Percentiles rank a stretch among this genome's conserved stretches.
These are phyloP conservation scores for Candida oleophila DNA, from an alignment of 805 yeast species.

Conservation along the genomic window DNA sequence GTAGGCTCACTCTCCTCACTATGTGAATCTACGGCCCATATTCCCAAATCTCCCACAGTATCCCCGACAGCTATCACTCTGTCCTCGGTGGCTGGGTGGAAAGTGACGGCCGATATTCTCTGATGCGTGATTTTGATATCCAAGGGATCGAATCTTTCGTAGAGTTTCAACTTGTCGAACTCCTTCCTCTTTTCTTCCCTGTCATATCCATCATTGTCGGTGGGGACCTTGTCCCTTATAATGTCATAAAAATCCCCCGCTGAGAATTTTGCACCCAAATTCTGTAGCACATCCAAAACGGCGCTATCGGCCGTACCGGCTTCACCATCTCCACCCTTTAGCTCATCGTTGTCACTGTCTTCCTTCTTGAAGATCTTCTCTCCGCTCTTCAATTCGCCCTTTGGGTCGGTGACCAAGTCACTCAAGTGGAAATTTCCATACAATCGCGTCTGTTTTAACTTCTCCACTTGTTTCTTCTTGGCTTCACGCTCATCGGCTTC, in stretches of 20 bases:
- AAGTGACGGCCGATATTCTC: conserved; percentile 68
- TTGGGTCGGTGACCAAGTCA: conserved; percentile 51
- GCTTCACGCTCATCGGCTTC: conserved; percentile 33
- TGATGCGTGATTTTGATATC: conserved; percentile 69
- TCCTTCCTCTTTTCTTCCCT: conserved; percentile 52
- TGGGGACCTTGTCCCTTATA: conserved; percentile 29
- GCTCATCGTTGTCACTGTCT: conserved; percentile 7
- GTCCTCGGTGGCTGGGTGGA: conserved; percentile 71
- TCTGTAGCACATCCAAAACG: conserved; percentile 29
- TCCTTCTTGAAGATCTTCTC: conserved; percentile 25
- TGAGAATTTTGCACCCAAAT: conserved; percentile 53
- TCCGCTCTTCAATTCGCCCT: conserved; percentile 33
- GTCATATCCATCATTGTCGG: conserved; percentile 15
- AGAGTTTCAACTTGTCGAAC: conserved; percentile 50
- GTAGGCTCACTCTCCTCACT: conserved; percentile 45
- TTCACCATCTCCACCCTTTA: conserved; percentile 3
- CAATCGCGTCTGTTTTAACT: conserved; percentile 55
- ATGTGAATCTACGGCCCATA: conserved; percentile 72
- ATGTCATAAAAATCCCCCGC: conserved; percentile 71
- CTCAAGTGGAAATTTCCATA: conserved; percentile 63
- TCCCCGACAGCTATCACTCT: conserved; percentile 83
- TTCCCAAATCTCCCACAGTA: conserved; percentile 79
- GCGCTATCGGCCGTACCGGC: conserved; percentile 18
- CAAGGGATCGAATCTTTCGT: conserved; percentile 60
- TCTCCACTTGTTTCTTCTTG: conserved; percentile 42